Base-by-base conservation (phyloP, 106 monocot species). In the Chionographis japonica region DNA sequence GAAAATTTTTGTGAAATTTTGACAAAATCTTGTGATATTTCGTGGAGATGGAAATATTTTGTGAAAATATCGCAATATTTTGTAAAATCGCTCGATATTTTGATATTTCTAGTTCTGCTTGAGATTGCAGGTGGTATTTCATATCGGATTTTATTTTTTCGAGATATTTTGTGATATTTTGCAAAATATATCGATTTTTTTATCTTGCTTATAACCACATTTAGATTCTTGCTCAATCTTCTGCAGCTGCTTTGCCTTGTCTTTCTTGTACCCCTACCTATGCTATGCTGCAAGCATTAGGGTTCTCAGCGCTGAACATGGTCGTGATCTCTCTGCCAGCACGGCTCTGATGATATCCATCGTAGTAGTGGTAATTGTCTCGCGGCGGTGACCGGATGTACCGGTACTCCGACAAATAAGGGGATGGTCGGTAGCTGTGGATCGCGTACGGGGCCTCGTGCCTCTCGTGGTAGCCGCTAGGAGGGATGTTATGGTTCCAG, bases 281-380 rank as follows among this genome's bases (percentile, higher is more conserved):
- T 18, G 57, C 40, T 74, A 83, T 88, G 2, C 39, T 62, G 62
- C 89, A 90, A 3, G 85, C 85, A 79, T 90, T 90, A 16, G 89
- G 89, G 41, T 90, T 90, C 72, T 90, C 89, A 63, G 85, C 89
- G 52, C 83, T 85, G 74, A 90, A 90, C 63, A 85, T 65, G 67
- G 82, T 83, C 18, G 54, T 59, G 9, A 85, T 74, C 52, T 68
- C 76, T 63, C 60, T 57, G 35, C 79, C 78, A 58, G 60, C 76
- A 14, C 68, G 12, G 3, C 46, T 15, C 15, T 70, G n/a, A 52
- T 78, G 37, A 60, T 73, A 56, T 27, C 73, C 73, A 39, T 15
- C 40, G 52, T 78, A 72, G 2, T 18, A 3, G 41, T 68, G 37
- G 17, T 57, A 17, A 14, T 40, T 52, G 4, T 56, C 50, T 46